Conservation (phyloP, 1,139 yeast genomes). For the Scheffersomyces quercinus region DNA sequence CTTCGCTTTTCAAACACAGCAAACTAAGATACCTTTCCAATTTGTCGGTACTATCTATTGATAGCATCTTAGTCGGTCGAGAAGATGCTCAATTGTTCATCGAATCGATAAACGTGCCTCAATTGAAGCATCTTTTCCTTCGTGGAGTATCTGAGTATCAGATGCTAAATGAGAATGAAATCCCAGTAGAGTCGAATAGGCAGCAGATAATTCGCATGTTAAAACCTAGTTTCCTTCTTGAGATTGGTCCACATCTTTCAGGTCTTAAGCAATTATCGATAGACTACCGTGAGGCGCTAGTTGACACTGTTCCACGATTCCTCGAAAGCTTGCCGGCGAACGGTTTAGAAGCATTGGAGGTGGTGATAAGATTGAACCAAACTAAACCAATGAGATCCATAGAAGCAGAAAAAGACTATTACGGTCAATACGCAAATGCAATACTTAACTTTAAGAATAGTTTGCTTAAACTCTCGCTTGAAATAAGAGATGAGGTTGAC, state of each 20-base stretch:
- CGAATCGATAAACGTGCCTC: constrained; percentile 20
- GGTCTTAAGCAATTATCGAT: constrained; percentile 33
- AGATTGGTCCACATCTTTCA: constrained; percentile 24
- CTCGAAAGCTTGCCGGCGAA: constrained; percentile 20
- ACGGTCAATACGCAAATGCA: constrained; percentile 29
- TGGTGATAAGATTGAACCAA: constrained; percentile 43
- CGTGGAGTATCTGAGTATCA: constrained; percentile 30
- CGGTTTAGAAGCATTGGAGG: constrained; percentile 38
- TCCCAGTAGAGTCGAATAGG: background rate
- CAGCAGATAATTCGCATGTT: constrained; percentile 4
- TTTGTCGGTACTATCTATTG: constrained; percentile 26
- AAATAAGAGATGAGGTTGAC: constrained; percentile 33
- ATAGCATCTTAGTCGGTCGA: constrained; percentile 25
- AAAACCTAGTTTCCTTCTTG: constrained; percentile 30
- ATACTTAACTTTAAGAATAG: constrained; percentile 21
- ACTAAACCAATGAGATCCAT: constrained; percentile 21
- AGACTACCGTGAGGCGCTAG: constrained; percentile 45
- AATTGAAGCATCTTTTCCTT: constrained; percentile 25
- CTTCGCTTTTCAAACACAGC: constrained; percentile 14
- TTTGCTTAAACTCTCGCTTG: constrained; percentile 42
- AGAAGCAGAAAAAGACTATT: constrained; percentile 21
- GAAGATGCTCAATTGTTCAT: constrained; percentile 24
- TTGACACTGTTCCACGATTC: constrained; percentile 46
- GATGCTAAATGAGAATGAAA: background rate
- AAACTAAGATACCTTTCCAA: constrained; percentile 14